A percentile compares a stretch with the other conserved stretches of the same genome.
Conservation (phyloP, 768 basidiomycete species). For the Suillus luteus region DNA sequence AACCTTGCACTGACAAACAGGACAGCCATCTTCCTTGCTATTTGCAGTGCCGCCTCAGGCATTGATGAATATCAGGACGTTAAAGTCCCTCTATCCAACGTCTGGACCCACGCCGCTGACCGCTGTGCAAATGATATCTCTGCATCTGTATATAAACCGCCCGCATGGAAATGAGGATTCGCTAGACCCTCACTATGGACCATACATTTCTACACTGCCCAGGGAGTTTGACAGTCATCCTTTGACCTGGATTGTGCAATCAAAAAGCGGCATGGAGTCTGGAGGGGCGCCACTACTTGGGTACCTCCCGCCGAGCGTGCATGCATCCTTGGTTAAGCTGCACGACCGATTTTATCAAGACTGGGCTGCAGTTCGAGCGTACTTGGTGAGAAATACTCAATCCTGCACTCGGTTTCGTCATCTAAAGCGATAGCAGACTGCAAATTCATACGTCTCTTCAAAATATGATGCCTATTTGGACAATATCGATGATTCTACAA, state of each 20-base stretch:
- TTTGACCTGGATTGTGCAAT: constrained; percentile 64
- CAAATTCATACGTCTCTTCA: neutral
- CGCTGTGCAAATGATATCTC: constrained; percentile 74
- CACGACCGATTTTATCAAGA: constrained; percentile 55
- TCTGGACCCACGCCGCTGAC: constrained; percentile 39
- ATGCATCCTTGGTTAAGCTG: constrained; percentile 43
- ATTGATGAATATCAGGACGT: constrained; percentile 73
- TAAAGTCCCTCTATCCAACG: constrained; percentile 58
- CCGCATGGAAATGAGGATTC: constrained; percentile 47
- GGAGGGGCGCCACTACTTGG: constrained; percentile 38
- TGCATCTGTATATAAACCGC: constrained; percentile 76
- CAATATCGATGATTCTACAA: constrained; percentile 15
- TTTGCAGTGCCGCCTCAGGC: constrained; percentile 71
- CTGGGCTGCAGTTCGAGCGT: constrained; percentile 52
- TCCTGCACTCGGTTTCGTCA: neutral
- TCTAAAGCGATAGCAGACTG: constrained; percentile 6
- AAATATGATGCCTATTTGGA: neutral
- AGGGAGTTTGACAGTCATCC: constrained; percentile 76
- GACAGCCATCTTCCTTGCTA: constrained; percentile 55
- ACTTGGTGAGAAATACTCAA: constrained; percentile 48
- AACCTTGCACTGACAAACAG: constrained; percentile 5
- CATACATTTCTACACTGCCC: constrained; percentile 82
- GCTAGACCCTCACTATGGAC: constrained; percentile 59
- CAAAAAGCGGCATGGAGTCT: constrained; percentile 20
- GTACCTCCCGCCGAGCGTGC: constrained; percentile 51